Evolutionary conservation across 2,329 filamentous ascomycete genomes (phyloP), one percentile per base, ranked within the genome.

Genomic region (Thelonectria discophora): DNA sequence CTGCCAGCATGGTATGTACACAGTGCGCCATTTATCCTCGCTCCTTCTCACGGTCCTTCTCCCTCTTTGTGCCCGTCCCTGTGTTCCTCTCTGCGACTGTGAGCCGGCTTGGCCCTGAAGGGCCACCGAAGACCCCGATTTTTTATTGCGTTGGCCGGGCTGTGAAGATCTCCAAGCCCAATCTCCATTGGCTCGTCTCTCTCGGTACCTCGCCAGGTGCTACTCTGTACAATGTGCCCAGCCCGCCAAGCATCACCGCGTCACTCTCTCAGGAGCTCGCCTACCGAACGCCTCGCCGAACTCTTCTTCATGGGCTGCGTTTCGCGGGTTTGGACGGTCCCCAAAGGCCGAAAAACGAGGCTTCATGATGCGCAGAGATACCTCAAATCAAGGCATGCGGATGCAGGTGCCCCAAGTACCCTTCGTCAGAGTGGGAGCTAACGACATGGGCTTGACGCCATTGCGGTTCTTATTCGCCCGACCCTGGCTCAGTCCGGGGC

Each of bases 1-100:
- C n/a, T n/a, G n/a, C n/a, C n/a, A n/a, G n/a, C n/a, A n/a, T n/a
- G n/a, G 17, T 37, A 45, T 45, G 51, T 56, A 46, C 47, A 60
- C 58, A 60, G 58, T 60, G 58, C 58, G 58, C 32, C 47, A 52
- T 60, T 60, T 52, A 50, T n/a, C 20, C n/a, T 48, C 53, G 9
- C 53, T 42, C 21, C 17, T 39, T 13, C 34, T 32, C 27, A 20
- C 39, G n/a, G n/a, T 46, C 18, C 17, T 34, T 21, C 50, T 30
- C 11, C n/a, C 15, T 54, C n/a, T n/a, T n/a, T n/a, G n/a, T n/a
- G n/a, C 21, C 18, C 37, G 24, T 8, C 8, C 45, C 21, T 18
- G 20, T 27, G 20, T 37, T 15, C 17, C 43, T 48, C 32, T 24
- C 50, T 43, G 50, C 46, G n/a, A 43, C 13, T 34, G 32, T 34